phyloP scores from a whole-genome alignment of 768 basidiomycete species.

The Agrocybe chaxingu region DNA sequence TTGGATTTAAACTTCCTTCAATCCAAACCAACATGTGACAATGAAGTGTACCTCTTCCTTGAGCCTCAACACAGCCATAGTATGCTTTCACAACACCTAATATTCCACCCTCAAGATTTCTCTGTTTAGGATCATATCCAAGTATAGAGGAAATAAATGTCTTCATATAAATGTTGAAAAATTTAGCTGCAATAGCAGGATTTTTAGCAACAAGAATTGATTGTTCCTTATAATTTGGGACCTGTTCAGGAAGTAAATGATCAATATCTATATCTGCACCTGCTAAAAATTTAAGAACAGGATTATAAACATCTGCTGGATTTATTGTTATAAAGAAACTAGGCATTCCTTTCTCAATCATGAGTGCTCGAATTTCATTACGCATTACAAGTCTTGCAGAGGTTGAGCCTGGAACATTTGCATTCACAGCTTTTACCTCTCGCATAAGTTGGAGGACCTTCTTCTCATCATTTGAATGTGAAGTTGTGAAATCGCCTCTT shows the following conservation, averaged over 20 bases:
- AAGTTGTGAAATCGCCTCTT: no score
- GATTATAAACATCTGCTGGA: constrained; percentile 39
- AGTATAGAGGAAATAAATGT: constrained; percentile 29
- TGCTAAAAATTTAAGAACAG: constrained; percentile 34
- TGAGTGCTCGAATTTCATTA: constrained; percentile 36
- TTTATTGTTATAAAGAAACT: constrained; percentile 43
- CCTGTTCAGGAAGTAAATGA: constrained; percentile 19
- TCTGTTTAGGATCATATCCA: constrained; percentile 11
- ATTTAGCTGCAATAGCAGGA: constrained; percentile 35
- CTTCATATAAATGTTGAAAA: constrained; percentile 39
- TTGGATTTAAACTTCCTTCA: constrained; percentile 26
- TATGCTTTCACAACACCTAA: constrained; percentile 21
- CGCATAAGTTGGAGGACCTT: constrained; percentile 1
- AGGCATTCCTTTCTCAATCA: constrained; percentile 31
- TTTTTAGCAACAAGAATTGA: constrained; percentile 32
- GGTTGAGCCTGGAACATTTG: constrained; percentile 1
- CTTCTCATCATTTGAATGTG: no score
- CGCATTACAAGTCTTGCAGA: constrained; percentile 16
- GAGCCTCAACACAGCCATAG: constrained; percentile 28
- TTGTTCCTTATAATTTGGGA: constrained; percentile 29
- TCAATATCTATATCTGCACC: constrained; percentile 35
- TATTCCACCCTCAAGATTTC: constrained; percentile 3
- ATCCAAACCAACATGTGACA: constrained; percentile 32
- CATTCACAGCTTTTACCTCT: constrained; percentile 4
- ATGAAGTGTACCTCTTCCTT: constrained; percentile 32